Evolutionary conservation across 441 rosid species (phyloP), one percentile per base, ranked within the genome.

Genomic region (Heliophila coronopifolia): DNA sequence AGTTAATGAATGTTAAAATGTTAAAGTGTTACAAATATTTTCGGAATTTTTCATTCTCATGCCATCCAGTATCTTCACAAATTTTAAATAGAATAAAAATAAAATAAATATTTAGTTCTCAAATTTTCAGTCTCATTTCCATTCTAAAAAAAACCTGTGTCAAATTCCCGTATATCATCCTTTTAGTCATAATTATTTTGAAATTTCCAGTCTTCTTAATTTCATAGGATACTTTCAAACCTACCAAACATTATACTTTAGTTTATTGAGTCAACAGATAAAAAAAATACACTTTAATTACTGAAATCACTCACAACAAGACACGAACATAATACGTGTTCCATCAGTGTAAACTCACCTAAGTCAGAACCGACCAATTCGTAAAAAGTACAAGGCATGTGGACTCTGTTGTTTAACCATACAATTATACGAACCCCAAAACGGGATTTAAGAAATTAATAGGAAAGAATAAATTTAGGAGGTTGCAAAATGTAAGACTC

Each of bases 311-410:
- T 39, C 27, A 10, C 26, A 18, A 39, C 26, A 4, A 13, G 10
- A 39, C 15, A 20, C n/a, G 16, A 6, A 13, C n/a, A 40, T 20
- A 11, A 17, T 17, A 37, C 42, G 16, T 37, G 19, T 35, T 17
- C 4, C 18, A 37, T 17, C 23, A 37, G 24, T 37, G 7, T 4
- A 37, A 16, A 38, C 25, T 38, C 44, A n/a, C 44, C 7, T n/a
- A 30, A 45, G 54, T 45, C 63, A 58, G 63, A 46, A 58, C 54
- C 63, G 63, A 46, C 47, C 63, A 58, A 36, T 58, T 46, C 11
- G 13, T 6, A 7, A 35, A 54, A 24, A 26, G 54, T 36, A 46
- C 39, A 13, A 46, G 30, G 63, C 63, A 58, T 26, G 47, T 58
- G 54, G 47, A 46, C 9, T 36, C 23, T 28, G 36, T n/a, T 9